Evolutionary conservation across 495 filamentous ascomycete genomes (phyloP).

Genomic region (Aspergillus olivimuriae): DNA sequence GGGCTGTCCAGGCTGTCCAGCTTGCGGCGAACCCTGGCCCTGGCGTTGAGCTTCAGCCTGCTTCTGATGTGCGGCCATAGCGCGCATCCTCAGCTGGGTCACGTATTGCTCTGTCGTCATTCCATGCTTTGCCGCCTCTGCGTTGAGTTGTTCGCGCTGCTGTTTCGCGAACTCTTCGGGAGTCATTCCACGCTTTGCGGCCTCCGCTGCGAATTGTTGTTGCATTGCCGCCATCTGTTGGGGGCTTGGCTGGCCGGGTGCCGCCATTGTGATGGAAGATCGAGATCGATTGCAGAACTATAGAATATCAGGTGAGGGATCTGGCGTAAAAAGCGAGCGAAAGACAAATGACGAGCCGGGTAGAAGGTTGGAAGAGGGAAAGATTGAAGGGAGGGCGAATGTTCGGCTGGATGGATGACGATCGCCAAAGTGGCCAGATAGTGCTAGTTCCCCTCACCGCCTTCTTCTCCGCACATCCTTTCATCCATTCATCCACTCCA

Average conservation of each 20-base stretch:
- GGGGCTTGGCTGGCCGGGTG: constrained; percentile 64
- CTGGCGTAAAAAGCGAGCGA: constrained; percentile 1
- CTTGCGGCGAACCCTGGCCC: constrained; percentile 38
- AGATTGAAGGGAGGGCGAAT: too few relatives aligned
- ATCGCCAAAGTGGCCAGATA: constrained; percentile 33
- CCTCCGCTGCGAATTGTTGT: constrained; percentile 71
- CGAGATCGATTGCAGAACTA: not conserved
- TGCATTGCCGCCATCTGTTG: constrained; percentile 83
- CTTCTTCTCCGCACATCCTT: constrained; percentile 5
- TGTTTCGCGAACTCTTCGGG: constrained; percentile 65
- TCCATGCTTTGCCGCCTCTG: constrained; percentile 59
- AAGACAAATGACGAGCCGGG: not conserved
- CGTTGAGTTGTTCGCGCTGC: constrained; percentile 48
- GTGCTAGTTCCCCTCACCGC: constrained; percentile 18
- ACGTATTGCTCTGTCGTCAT: constrained; percentile 60
- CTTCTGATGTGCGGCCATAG: constrained; percentile 44
- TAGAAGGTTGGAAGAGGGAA: not conserved
- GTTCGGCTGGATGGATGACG: not conserved
- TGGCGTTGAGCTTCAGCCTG: constrained; percentile 42
- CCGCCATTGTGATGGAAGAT: constrained; percentile 32
- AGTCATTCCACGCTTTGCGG: constrained; percentile 66
- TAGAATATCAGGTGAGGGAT: not conserved
- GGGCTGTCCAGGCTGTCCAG: constrained; percentile 36
- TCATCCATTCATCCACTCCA: not conserved
- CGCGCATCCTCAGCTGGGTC: constrained; percentile 57